phyloP scores from a whole-genome alignment of 768 basidiomycete species.

The Naganishia onofrii region DNA sequence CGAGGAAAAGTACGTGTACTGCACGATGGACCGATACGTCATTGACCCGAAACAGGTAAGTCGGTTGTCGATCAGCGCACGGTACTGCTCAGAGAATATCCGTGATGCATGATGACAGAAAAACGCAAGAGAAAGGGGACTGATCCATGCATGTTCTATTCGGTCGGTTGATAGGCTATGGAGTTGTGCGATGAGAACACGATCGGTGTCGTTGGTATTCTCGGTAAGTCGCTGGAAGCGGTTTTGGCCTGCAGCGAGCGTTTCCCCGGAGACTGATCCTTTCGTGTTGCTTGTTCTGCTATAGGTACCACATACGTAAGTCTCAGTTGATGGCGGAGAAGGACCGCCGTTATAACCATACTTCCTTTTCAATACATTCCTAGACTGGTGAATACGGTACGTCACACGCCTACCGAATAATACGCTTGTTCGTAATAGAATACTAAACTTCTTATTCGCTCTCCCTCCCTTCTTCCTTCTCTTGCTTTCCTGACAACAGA shows the following conservation, averaged over 20 bases:
- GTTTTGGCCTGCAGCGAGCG: too few relatives aligned
- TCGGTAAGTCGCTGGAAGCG: slow-evolving; percentile 31
- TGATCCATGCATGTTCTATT: not conserved
- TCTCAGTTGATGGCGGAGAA: not conserved
- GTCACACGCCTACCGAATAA: not conserved
- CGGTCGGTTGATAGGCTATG: slow-evolving; percentile 28
- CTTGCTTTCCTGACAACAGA: slow-evolving; percentile 2
- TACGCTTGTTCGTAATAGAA: not conserved
- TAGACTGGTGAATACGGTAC: slow-evolving; percentile 29
- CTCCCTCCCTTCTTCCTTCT: not conserved
- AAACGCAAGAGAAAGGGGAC: too few relatives aligned
- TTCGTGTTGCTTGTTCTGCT: too few relatives aligned
- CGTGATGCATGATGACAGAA: too few relatives aligned
- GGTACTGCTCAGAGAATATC: too few relatives aligned
- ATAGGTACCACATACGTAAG: slow-evolving; percentile 25
- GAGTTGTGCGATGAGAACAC: slow-evolving; percentile 52
- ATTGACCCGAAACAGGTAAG: slow-evolving; percentile 47
- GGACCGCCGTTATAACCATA: too few relatives aligned
- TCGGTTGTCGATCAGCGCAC: not conserved
- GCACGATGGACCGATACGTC: slow-evolving; percentile 39
- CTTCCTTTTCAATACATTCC: not conserved
- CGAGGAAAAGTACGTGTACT: slow-evolving; percentile 50
- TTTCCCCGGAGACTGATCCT: too few relatives aligned
- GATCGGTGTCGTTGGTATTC: slow-evolving; percentile 41
- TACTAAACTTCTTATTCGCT: not conserved